A percentile compares a stretch with the other conserved stretches of the same genome.
Evolutionary conservation across 75 land plant species (phyloP).

Genomic region (Adiantum capillusveneris): DNA sequence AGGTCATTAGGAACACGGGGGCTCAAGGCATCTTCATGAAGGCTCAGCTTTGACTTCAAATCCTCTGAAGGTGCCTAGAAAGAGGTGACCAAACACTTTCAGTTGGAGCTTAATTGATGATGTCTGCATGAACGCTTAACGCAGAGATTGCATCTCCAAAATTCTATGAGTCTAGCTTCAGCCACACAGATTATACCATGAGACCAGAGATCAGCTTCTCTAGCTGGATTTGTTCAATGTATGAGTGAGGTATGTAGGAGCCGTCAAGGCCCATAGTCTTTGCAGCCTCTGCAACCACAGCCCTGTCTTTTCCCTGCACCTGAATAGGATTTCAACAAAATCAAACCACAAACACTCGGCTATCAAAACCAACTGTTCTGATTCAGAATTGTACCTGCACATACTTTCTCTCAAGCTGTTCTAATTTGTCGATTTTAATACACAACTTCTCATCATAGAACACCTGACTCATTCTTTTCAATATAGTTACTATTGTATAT

Average conservation of each 20-base stretch:
- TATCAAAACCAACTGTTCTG: not conserved
- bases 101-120: not conserved
- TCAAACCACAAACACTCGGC: not conserved
- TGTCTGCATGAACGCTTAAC: not conserved
- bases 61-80: constrained; percentile 87
- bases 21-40: constrained; percentile 75
- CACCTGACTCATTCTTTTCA: constrained; percentile 80
- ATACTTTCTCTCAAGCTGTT: constrained; percentile 68
- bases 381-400: constrained; percentile 42
- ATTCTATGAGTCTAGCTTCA: too few relatives aligned
- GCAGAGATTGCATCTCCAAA: not conserved
- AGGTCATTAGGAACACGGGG: constrained; percentile 56
- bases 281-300: constrained; percentile 45
- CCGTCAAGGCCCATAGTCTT: constrained; percentile 73
- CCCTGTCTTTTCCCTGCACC: constrained; percentile 86
- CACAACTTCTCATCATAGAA: constrained; percentile 63
- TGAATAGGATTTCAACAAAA: constrained; percentile 12
- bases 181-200: too few relatives aligned
- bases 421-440: constrained; percentile 83
- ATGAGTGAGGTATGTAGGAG: constrained; percentile 73
- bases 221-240: constrained; percentile 89
- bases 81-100: not conserved
- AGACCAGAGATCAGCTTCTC: constrained; percentile 82
- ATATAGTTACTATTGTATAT: constrained; percentile 73
- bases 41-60: constrained; percentile 73